Percentiles rank a stretch among this genome's conserved stretches.
phyloP scores from a whole-genome alignment of 2,329 filamentous ascomycete species.

The Penicillium sp. region DNA sequence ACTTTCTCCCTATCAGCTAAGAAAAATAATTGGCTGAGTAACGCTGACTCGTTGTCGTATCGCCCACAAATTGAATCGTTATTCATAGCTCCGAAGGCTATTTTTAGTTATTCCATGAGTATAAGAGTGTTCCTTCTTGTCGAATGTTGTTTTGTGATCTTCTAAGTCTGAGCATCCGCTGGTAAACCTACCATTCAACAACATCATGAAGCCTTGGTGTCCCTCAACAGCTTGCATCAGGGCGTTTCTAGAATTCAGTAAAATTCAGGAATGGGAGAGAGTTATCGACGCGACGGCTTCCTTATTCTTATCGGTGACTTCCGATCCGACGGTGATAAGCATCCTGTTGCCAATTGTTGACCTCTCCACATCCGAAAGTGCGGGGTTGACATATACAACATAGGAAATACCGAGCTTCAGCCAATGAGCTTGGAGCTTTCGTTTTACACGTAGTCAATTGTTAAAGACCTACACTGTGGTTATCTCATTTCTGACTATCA shows the following conservation, averaged over 20 bases:
- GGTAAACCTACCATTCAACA: no score
- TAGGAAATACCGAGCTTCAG: not conserved
- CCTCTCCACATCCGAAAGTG: not conserved
- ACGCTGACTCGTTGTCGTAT: no score
- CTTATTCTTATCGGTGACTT: constrained; percentile 2
- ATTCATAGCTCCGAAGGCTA: no score
- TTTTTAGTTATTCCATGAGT: no score
- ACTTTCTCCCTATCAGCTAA: no score
- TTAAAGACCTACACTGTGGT: not conserved
- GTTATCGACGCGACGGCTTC: constrained; percentile 5
- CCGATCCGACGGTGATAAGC: constrained; percentile 12
- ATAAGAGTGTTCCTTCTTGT: no score
- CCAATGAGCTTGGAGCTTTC: not conserved
- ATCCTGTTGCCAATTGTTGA: not conserved
- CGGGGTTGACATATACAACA: not conserved
- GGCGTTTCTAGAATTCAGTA: not conserved
- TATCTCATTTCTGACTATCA: not conserved
- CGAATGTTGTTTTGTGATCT: no score
- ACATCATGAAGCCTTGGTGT: no score
- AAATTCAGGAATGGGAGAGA: not conserved
- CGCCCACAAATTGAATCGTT: no score
- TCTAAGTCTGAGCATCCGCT: no score
- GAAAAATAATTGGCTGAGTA: no score
- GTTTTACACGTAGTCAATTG: not conserved
- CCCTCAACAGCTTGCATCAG: not conserved